phyloP scores from a whole-genome alignment of 805 yeast genomes.

The Saccharomycopsis javanensis region DNA sequence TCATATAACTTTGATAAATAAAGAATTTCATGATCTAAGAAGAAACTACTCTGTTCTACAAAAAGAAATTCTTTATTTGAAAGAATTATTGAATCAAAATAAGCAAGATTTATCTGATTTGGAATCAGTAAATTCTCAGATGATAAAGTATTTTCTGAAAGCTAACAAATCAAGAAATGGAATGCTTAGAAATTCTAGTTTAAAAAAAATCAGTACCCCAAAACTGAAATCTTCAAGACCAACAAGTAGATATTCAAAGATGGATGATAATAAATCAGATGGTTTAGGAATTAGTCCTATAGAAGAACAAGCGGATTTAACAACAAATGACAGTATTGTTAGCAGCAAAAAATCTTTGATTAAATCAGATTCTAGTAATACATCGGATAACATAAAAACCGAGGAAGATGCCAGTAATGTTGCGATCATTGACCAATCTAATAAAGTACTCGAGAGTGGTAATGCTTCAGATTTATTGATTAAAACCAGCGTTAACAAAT shows the following conservation, averaged over 20 bases:
- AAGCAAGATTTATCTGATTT: slow-evolving; percentile 19
- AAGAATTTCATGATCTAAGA: slow-evolving; percentile 20
- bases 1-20: slow-evolving; percentile 19
- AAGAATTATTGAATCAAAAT: slow-evolving; percentile 18
- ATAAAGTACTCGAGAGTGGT: no score
- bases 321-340: background rate
- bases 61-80: slow-evolving; percentile 15
- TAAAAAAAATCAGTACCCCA: background rate
- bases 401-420: background rate
- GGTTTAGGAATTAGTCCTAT: background rate
- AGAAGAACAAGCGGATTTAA: background rate
- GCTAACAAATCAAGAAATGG: slow-evolving; percentile 14
- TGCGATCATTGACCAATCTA: background rate
- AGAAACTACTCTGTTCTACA: slow-evolving; percentile 15
- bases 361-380: background rate
- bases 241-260: background rate
- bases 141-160: slow-evolving; percentile 17
- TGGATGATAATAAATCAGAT: slow-evolving; percentile 1
- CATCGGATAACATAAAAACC: background rate
- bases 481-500: background rate
- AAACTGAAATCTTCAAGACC: slow-evolving; percentile 5
- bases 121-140: slow-evolving; percentile 16
- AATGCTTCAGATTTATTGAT: background rate
- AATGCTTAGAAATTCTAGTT: background rate
- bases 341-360: background rate